A percentile compares a stretch with the other conserved stretches of the same genome.
phyloP scores from a whole-genome alignment of 345 rosid genomes.

The Salix purpurea region DNA sequence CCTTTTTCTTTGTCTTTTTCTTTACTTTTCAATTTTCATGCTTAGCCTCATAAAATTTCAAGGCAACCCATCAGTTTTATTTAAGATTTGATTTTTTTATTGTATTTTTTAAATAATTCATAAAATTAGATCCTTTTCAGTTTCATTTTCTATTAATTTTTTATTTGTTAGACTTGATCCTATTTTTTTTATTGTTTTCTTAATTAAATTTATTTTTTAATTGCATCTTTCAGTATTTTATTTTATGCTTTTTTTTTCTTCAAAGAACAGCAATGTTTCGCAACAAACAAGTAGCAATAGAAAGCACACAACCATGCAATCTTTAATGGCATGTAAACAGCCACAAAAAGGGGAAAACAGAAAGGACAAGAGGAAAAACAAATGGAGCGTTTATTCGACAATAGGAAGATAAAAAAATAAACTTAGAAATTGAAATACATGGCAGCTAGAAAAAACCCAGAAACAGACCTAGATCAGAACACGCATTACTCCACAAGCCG shows the following conservation, averaged over 20 bases:
- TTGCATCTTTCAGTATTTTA: no score
- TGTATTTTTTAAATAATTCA: no score
- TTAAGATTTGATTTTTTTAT: no score
- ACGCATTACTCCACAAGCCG: not conserved
- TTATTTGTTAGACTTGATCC: no score
- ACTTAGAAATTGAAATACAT: not conserved
- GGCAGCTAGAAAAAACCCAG: not conserved
- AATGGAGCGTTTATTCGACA: not conserved
- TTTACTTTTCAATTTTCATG: no score
- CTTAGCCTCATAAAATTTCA: no score
- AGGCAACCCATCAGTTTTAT: no score
- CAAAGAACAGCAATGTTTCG: not conserved
- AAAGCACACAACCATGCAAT: not conserved
- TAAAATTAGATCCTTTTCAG: no score
- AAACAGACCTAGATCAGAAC: slow-evolving; percentile 11
- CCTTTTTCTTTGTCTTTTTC: no score
- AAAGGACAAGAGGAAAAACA: not conserved
- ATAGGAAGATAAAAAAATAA: not conserved
- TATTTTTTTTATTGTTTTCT: no score
- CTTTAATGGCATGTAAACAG: not conserved
- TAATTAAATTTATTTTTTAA: no score
- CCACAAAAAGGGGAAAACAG: not conserved
- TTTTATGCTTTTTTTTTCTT: not conserved
- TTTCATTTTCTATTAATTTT: no score
- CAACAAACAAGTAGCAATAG: not conserved